Base-by-base conservation (phyloP, 1,284 basidiomycete genomes). In the Apiotrichum veenhuisii region DNA sequence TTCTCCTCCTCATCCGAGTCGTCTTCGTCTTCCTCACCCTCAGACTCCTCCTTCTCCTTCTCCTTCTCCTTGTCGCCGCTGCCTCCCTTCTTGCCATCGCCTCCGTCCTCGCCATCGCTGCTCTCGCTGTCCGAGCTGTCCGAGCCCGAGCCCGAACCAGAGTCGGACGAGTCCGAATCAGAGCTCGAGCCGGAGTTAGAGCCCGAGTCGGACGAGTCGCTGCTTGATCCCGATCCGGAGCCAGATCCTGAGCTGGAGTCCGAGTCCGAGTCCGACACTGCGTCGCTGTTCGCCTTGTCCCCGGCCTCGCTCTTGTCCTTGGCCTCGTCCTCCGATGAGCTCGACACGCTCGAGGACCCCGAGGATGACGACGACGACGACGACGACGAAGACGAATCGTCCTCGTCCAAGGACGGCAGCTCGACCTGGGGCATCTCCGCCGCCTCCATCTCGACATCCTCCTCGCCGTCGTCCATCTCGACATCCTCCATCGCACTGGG, bases 231-330 rank as follows among this genome's bases (percentile, higher is more conserved):
- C 8, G 54, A 54, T 17, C 17, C 43, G n/a, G 58, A 55, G n/a
- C 59, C 57, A 17, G 57, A 57, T 41, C 42, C 55, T 10, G 62
- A 64, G 41, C 27, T 37, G 42, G 43, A 51, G 17, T 54, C 55
- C 10, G 56, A 54, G 23, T 46, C 52, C 5, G 55, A 27, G 42
- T 25, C 26, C 34, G 23, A 12, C 17, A 12, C 22, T 26, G 17
- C 34, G 23, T 49, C 52, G 5, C 33, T 44, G 17, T 44, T 44
- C 27, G 46, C 50, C 26, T 55, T 52, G 20, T 48, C 54, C 11
- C 54, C 25, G 33, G 25, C 52, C 36, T 49, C 53, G 30, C 55
- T 49, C 25, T 44, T 50, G 44, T 54, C 40, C 40, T 11, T 11
- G 15, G 37, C 15, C 36, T 59, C 58, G 27, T 15, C 22, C 25